Base-by-base conservation (phyloP, 768 basidiomycete species). In the Tylopilus subfusipes region DNA sequence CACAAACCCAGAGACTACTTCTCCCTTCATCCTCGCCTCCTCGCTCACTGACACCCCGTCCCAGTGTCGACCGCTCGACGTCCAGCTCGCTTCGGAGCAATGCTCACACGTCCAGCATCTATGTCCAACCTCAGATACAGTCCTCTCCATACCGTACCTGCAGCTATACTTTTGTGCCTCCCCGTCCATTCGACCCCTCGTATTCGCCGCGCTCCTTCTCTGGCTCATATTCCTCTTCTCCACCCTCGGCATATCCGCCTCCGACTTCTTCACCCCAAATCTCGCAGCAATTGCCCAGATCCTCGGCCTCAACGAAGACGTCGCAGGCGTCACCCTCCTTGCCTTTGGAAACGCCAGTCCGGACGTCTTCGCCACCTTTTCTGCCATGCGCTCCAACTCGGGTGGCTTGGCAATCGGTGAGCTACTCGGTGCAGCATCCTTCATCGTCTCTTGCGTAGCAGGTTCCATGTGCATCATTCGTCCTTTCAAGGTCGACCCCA, bases 341-440 rank as follows among this genome's bases (percentile, higher is more conserved):
- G 97, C 97, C 0, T 95, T 98, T 67, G 96, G 96, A 38, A 98
- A 98, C 67, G 96, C 95, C 29, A 94, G 92, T 64, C 96, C 96
- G 0, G 96, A 98, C 68, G 81, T 98, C 5, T 98, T 98, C 70
- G 88, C 93, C 7, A 99, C 97, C 0, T 97, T 96, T 68, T 90
- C 93, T 2, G 91, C 96, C 19, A 88, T 99, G 83, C 84, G 84
- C 29, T 78, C 85, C 21, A 75, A 86, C 62, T 91, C 94, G 4
- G 94, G 94, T 9, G 83, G 89, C 52, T 73, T 99, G 51, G 97
- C 97, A 1, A 84, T 99, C 50, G 97, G 97, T 21, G 97, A 99
- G 68, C 79, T 99, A 8, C 76, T 99, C 13, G 97, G 97, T 7
- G 96, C 96, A 2, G 95, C 96, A 0, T 82, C 91, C 2, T 99